A percentile compares a stretch with the other conserved stretches of the same genome.
phyloP scores from a whole-genome alignment of 2,329 filamentous ascomycete genomes.

The Talaromyces marneffei region DNA sequence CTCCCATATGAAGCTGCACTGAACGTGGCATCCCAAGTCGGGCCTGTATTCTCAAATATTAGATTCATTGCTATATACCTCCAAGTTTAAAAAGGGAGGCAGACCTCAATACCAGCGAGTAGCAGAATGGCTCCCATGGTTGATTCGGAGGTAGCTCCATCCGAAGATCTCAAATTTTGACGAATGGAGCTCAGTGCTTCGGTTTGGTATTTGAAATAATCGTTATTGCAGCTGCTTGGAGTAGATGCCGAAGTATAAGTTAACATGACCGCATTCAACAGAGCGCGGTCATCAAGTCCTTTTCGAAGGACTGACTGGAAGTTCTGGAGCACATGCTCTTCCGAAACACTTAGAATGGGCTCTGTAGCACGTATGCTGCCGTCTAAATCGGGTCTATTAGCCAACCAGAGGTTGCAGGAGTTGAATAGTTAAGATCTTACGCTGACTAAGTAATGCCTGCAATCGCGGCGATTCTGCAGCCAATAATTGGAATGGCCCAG shows the following conservation, averaged over 20 bases:
- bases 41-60: constrained; percentile 25
- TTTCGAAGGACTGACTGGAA: constrained; percentile 33
- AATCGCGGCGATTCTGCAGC: constrained; percentile 11
- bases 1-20: constrained; percentile 41
- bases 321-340: constrained; percentile 36
- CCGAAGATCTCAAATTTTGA: constrained; percentile 26
- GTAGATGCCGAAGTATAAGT: constrained; percentile 31
- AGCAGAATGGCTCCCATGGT: constrained; percentile 42
- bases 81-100: constrained; percentile 11
- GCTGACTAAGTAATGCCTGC: constrained; percentile 3
- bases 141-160: constrained; percentile 28
- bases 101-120: constrained; percentile 40
- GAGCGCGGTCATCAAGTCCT: constrained; percentile 31
- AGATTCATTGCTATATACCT: not conserved
- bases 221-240: constrained; percentile 21
- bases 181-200: constrained; percentile 31
- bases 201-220: constrained; percentile 35
- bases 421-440: not conserved
- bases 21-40: constrained; percentile 32
- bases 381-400: constrained; percentile 16
- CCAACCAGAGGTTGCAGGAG: not conserved
- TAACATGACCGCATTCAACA: constrained; percentile 39
- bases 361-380: constrained; percentile 25
- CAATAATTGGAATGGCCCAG: constrained; percentile 12
- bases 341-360: constrained; percentile 34